Percentiles rank a stretch among this genome's conserved stretches.
These are phyloP conservation scores for Camelina neglecta DNA, from an alignment of 345 rosid genomes.

Conservation along the genomic window DNA sequence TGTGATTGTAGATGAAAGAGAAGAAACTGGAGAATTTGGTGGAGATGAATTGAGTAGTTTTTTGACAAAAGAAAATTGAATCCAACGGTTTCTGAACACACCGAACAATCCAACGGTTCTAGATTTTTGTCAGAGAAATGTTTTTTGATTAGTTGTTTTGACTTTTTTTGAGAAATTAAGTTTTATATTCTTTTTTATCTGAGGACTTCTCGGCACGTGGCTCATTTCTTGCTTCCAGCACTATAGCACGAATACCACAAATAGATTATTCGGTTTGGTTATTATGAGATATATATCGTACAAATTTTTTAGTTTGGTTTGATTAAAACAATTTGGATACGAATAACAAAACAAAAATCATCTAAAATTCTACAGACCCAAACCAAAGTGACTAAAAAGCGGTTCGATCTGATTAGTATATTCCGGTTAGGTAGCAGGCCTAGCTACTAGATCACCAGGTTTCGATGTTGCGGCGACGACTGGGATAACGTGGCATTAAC, in stretches of 20 bases:
- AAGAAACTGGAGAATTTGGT: conserved; percentile 19
- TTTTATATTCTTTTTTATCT: background rate
- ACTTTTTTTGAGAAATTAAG: background rate
- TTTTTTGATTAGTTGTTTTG: background rate
- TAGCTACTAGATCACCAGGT: too few relatives aligned
- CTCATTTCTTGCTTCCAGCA: background rate
- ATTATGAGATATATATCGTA: too few relatives aligned
- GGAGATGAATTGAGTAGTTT: conserved; percentile 1
- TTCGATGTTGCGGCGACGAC: background rate
- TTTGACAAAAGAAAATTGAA: conserved; percentile 19
- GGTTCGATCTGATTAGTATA: too few relatives aligned
- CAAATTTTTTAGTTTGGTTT: too few relatives aligned
- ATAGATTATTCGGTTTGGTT: too few relatives aligned
- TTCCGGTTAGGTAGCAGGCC: too few relatives aligned
- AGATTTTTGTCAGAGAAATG: background rate
- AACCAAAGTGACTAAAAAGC: too few relatives aligned
- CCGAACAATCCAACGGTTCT: conserved; percentile 33
- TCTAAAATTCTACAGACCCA: too few relatives aligned
- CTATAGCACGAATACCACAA: background rate
- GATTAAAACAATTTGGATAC: too few relatives aligned
- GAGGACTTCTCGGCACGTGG: background rate
- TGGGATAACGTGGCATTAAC: background rate
- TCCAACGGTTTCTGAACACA: conserved; percentile 22
- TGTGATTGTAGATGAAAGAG: conserved; percentile 18
- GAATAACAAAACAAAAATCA: too few relatives aligned